phyloP scores from a whole-genome alignment of 257 asterid genomes.

The Solanum tarijense region DNA sequence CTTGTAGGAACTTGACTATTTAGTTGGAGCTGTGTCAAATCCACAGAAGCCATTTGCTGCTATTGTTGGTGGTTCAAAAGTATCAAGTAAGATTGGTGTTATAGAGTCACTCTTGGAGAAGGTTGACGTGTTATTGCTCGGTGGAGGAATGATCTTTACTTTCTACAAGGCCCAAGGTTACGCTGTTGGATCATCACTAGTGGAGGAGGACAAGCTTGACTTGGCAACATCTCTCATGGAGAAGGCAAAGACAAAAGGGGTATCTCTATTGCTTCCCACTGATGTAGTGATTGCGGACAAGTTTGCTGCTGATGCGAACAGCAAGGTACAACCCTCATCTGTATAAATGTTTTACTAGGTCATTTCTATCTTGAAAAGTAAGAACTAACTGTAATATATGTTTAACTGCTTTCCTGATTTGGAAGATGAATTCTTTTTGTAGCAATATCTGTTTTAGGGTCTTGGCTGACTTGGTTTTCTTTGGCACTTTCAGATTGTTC shows the following conservation, averaged over 20 bases:
- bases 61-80: conserved; percentile 82
- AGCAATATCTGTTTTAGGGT: neutral
- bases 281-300: conserved; percentile 72
- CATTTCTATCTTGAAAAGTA: neutral
- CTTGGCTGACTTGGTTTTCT: neutral
- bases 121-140: conserved; percentile 62
- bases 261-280: conserved; percentile 56
- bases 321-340: conserved; percentile 37
- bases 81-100: conserved; percentile 62
- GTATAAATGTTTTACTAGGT: neutral
- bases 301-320: conserved; percentile 72
- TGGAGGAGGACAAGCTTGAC: conserved; percentile 76
- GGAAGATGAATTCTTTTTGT: neutral
- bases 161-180: conserved; percentile 81
- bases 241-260: conserved; percentile 77
- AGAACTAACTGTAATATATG: neutral
- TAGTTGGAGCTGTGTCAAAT: conserved; percentile 69
- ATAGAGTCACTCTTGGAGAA: conserved; percentile 63
- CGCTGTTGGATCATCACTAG: conserved; percentile 67
- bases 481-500: conserved; percentile 34
- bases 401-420: neutral
- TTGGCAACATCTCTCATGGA: conserved; percentile 64
- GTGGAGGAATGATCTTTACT: conserved; percentile 85
- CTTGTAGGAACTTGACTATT: conserved; percentile 74
- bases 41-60: conserved; percentile 89